phyloP scores from a whole-genome alignment of 441 rosid genomes.

The Cnidoscolus chayamansa region DNA sequence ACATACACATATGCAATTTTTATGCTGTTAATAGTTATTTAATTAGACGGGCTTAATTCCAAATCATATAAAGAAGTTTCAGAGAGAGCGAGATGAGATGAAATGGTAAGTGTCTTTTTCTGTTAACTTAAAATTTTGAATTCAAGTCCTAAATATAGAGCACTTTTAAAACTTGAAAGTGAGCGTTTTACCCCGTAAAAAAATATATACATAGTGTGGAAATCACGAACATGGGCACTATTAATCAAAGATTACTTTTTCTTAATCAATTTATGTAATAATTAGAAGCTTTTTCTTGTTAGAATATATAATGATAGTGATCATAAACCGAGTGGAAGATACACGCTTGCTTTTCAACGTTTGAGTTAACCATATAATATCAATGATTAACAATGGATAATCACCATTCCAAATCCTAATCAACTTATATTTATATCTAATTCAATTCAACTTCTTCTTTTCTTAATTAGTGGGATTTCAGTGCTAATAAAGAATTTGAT shows the following conservation, averaged over 20 bases:
- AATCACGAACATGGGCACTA: background rate
- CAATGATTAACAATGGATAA: slow-evolving; percentile 29
- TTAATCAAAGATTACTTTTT: slow-evolving; percentile 23
- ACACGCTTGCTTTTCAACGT: background rate
- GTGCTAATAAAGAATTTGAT: slow-evolving; percentile 28
- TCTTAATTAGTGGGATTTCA: slow-evolving; percentile 29
- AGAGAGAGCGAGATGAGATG: too few relatives aligned
- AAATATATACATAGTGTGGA: too few relatives aligned
- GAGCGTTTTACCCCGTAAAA: too few relatives aligned
- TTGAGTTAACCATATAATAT: background rate
- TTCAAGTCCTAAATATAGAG: too few relatives aligned
- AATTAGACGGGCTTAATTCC: too few relatives aligned
- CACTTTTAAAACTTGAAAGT: too few relatives aligned
- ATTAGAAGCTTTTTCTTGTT: slow-evolving; percentile 14
- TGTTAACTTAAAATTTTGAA: too few relatives aligned
- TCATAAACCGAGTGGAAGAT: slow-evolving; percentile 26
- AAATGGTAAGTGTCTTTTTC: too few relatives aligned
- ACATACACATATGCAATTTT: too few relatives aligned
- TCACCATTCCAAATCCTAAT: slow-evolving; percentile 14
- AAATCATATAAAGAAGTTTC: too few relatives aligned
- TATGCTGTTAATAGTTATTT: too few relatives aligned
- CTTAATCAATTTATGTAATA: background rate
- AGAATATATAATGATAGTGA: background rate
- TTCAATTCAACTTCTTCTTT: background rate
- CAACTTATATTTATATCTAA: background rate